Conservation (phyloP, 441 rosid genomes). For the Populus hybrid region DNA sequence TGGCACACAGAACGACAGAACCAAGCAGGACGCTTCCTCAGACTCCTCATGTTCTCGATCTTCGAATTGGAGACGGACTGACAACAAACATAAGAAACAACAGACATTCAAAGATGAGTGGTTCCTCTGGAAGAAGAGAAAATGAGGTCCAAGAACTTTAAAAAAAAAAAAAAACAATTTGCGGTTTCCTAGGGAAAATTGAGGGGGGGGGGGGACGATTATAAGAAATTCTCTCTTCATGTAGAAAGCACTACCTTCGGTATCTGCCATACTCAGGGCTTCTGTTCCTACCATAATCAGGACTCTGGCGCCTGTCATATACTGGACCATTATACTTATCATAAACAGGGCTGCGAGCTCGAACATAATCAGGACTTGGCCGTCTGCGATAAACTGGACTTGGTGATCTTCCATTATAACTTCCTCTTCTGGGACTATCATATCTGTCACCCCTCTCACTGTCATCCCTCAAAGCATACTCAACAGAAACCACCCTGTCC, state of each 20-base stretch:
- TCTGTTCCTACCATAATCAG: constrained; percentile 48
- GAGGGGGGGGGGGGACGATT: background rate
- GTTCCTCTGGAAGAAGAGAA: background rate
- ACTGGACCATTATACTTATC: constrained; percentile 45
- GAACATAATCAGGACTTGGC: constrained; percentile 74
- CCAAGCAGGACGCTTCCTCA: constrained; percentile 6
- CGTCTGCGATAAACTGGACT: constrained; percentile 59
- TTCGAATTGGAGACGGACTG: constrained; percentile 62
- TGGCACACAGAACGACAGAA: background rate
- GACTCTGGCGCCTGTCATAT: constrained; percentile 44
- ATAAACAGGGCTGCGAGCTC: constrained; percentile 57
- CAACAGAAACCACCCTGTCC: constrained; percentile 87
- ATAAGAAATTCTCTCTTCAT: background rate
- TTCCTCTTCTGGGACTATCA: constrained; percentile 58
- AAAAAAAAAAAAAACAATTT: background rate
- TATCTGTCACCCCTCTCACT: constrained; percentile 57
- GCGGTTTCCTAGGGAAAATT: no score
- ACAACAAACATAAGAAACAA: background rate
- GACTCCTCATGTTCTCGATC: constrained; percentile 48
- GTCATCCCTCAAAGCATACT: constrained; percentile 84
- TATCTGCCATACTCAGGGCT: constrained; percentile 54
- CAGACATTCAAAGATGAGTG: background rate
- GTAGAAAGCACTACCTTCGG: constrained; percentile 48
- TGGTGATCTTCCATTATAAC: constrained; percentile 46
- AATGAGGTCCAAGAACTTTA: no score